phyloP scores from a whole-genome alignment of 768 basidiomycete genomes.

The Tricholoma sp. region DNA sequence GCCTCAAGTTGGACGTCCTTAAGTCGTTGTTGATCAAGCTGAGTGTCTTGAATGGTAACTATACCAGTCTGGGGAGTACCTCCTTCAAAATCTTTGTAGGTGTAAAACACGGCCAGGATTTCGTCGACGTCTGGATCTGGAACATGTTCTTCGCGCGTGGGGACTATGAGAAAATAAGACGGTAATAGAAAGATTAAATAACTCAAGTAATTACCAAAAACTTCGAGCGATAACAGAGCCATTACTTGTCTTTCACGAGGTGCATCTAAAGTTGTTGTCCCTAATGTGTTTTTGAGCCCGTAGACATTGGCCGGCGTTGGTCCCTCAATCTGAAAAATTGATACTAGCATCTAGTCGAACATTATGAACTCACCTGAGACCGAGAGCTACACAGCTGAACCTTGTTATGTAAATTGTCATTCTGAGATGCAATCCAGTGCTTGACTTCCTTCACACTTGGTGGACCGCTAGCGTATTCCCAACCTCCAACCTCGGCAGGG shows the following conservation, averaged over 20 bases:
- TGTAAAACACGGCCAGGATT: slow-evolving; percentile 69
- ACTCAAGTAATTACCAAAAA: slow-evolving; percentile 60
- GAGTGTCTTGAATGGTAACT: slow-evolving; percentile 44
- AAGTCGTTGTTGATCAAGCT: slow-evolving; percentile 35
- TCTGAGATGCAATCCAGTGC: slow-evolving; percentile 43
- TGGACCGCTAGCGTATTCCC: slow-evolving; percentile 76
- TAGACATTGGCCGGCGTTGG: slow-evolving; percentile 72
- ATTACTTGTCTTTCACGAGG: slow-evolving; percentile 65
- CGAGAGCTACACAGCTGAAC: slow-evolving; percentile 2
- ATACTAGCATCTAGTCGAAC: not conserved
- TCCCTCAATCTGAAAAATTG: slow-evolving; percentile 48
- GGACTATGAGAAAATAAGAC: slow-evolving; percentile 36
- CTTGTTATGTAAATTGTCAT: slow-evolving; percentile 16
- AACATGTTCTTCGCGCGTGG: slow-evolving; percentile 49
- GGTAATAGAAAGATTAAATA: not conserved
- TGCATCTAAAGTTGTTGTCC: slow-evolving; percentile 9
- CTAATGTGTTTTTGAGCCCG: slow-evolving; percentile 58
- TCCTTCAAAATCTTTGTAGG: slow-evolving; percentile 51
- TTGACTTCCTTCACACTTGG: slow-evolving; percentile 54
- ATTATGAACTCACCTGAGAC: slow-evolving; percentile 41
- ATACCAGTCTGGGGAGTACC: slow-evolving; percentile 38
- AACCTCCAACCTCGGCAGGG: slow-evolving; percentile 45
- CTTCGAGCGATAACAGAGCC: slow-evolving; percentile 76
- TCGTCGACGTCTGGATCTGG: slow-evolving; percentile 66
- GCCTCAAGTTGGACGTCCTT: slow-evolving; percentile 43